Percentiles rank a stretch among this genome's conserved stretches.
phyloP scores from a whole-genome alignment of 2,329 filamentous ascomycete genomes.

The Penicillium digitatum region DNA sequence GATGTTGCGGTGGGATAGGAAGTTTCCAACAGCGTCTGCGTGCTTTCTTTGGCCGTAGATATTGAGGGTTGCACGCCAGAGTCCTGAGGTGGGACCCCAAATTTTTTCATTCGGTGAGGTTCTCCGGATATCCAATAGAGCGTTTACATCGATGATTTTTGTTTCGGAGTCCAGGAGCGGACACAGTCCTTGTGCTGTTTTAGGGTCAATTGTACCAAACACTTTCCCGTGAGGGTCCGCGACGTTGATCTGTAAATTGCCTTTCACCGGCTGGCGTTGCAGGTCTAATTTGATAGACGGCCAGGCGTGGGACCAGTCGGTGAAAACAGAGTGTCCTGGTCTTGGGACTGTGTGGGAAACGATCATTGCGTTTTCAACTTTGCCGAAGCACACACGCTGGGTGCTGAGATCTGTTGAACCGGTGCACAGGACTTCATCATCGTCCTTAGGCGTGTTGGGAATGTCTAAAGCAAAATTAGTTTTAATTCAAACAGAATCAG shows the following conservation, averaged over 20 bases:
- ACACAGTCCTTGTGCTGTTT: constrained; percentile 63
- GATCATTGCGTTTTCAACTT: constrained; percentile 64
- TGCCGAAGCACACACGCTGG: constrained; percentile 77
- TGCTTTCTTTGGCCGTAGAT: constrained; percentile 72
- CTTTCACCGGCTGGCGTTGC: constrained; percentile 55
- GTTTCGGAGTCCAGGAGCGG: constrained; percentile 67
- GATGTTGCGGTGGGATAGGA: constrained; percentile 62
- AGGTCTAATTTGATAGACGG: constrained; percentile 71
- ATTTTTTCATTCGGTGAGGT: constrained; percentile 61
- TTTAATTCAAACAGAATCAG: neutral
- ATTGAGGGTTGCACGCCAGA: constrained; percentile 65
- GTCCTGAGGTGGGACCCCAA: constrained; percentile 59
- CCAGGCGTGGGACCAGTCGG: constrained; percentile 55
- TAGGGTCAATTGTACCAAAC: constrained; percentile 71
- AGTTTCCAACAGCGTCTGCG: constrained; percentile 62
- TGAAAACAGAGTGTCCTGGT: constrained; percentile 57
- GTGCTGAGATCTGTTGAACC: constrained; percentile 58
- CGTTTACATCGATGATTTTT: constrained; percentile 65
- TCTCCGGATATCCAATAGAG: constrained; percentile 64
- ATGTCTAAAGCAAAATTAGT: constrained; percentile 25
- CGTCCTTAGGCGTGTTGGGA: constrained; percentile 25
- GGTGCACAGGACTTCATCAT: constrained; percentile 40
- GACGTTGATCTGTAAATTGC: constrained; percentile 61
- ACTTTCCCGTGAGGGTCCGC: constrained; percentile 66
- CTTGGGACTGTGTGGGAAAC: constrained; percentile 68